Conservation (phyloP, 2,329 filamentous ascomycete species). For the Stenocarpella maydis region DNA sequence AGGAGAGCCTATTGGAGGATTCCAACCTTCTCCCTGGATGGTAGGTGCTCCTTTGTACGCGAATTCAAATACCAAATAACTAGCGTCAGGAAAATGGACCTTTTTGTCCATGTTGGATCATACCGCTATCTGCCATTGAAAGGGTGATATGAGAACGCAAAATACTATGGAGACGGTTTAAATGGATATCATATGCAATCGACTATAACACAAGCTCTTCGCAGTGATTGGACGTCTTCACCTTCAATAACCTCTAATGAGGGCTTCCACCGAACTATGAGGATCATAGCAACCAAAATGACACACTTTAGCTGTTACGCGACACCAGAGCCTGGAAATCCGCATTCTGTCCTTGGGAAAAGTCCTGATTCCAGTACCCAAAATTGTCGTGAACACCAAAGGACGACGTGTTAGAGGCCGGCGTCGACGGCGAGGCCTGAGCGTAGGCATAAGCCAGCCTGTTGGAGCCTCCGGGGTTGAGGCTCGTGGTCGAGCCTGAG, state of each 20-base stretch:
- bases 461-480: slow-evolving; percentile 20
- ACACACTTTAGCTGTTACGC: slow-evolving; percentile 36
- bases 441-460: slow-evolving; percentile 42
- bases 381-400: slow-evolving; percentile 44
- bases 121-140: too few species aligned
- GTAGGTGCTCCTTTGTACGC: slow-evolving; percentile 2
- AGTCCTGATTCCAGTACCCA: slow-evolving; percentile 46
- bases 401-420: slow-evolving; percentile 36
- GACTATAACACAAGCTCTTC: neutral
- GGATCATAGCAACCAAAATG: too few species aligned
- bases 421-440: slow-evolving; percentile 39
- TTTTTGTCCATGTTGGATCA: too few species aligned
- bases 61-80: too few species aligned
- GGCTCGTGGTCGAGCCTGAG: neutral
- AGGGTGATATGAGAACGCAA: neutral
- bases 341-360: slow-evolving; percentile 41
- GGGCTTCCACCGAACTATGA: too few species aligned
- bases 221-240: too few species aligned
- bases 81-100: too few species aligned
- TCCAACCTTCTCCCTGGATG: slow-evolving; percentile 6
- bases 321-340: slow-evolving; percentile 41
- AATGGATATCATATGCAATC: neutral
- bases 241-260: neutral
- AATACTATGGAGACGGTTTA: neutral
- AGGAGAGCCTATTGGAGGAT: slow-evolving; percentile 26